A percentile compares a stretch with the other conserved stretches of the same genome.
These are phyloP conservation scores for Boletus vinaceobasis DNA, from an alignment of 768 basidiomycete genomes.

Conservation along the genomic window DNA sequence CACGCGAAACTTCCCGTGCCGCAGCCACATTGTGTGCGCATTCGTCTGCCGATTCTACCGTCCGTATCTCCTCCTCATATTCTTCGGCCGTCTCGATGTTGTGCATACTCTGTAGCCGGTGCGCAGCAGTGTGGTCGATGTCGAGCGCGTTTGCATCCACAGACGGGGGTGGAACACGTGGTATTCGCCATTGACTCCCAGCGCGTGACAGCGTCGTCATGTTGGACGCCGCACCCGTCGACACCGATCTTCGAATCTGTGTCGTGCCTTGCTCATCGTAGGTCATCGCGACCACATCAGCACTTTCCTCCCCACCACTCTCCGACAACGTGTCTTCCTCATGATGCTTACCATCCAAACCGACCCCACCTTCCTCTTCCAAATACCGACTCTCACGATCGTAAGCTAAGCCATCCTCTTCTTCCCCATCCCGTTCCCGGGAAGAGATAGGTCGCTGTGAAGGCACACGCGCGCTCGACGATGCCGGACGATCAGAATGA, in stretches of 20 bases:
- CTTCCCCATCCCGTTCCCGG: conserved; percentile 29
- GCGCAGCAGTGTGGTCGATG: not conserved
- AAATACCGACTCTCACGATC: conserved; percentile 18
- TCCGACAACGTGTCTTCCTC: conserved; percentile 12
- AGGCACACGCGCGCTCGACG: conserved; percentile 33
- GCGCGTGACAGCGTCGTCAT: conserved; percentile 9
- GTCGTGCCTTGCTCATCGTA: conserved; percentile 1
- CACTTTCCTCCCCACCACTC: conserved; percentile 5
- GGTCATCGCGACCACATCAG: not conserved
- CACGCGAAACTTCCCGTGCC: conserved; percentile 63
- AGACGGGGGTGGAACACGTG: conserved; percentile 39
- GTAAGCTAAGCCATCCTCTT: conserved; percentile 24
- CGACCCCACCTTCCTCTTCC: not conserved
- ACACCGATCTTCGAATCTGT: conserved; percentile 7
- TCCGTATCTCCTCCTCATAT: conserved; percentile 28
- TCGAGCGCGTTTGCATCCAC: conserved; percentile 25
- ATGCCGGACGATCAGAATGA: conserved; percentile 29
- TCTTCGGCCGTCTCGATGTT: conserved; percentile 5
- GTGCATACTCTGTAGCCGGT: conserved; percentile 3
- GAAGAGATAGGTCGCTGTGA: conserved; percentile 34
- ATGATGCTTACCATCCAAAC: conserved; percentile 12
- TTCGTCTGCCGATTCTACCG: conserved; percentile 42
- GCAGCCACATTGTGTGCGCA: conserved; percentile 60
- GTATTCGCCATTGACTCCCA: conserved; percentile 26
- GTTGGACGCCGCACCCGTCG: conserved; percentile 1